These are phyloP conservation scores for Paraphaeosphaeria sporulosa DNA, from an alignment of 2,329 filamentous ascomycete species.

Conservation along the genomic window DNA sequence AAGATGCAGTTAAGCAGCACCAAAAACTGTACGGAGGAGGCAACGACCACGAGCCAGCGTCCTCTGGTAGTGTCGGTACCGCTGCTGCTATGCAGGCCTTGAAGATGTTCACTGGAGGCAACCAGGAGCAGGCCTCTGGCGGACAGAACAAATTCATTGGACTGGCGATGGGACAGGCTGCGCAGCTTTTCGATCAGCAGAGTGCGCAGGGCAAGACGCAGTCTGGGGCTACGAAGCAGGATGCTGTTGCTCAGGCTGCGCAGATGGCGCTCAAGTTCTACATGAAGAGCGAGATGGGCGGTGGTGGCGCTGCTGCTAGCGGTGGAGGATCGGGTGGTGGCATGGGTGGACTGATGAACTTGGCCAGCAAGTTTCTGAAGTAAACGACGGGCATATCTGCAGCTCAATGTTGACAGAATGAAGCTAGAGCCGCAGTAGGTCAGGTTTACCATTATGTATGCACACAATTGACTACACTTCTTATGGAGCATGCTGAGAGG, in stretches of 20 bases:
- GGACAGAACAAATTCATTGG: constrained; percentile 83
- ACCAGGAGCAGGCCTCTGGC: constrained; percentile 46
- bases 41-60: constrained; percentile 52
- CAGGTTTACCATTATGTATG: background rate
- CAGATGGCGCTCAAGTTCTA: constrained; percentile 93
- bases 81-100: constrained; percentile 83
- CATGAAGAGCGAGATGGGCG: constrained; percentile 73
- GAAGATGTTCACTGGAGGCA: constrained; percentile 75
- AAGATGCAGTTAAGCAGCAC: constrained; percentile 76
- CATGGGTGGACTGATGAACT: constrained; percentile 60
- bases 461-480: background rate
- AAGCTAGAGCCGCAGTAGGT: background rate
- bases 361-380: constrained; percentile 69
- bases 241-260: constrained; percentile 77
- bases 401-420: background rate
- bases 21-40: constrained; percentile 73
- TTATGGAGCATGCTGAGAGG: no score
- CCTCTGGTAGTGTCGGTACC: constrained; percentile 62
- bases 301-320: constrained; percentile 55
- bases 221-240: constrained; percentile 76
- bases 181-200: constrained; percentile 75
- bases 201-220: constrained; percentile 60
- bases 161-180: constrained; percentile 86
- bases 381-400: constrained; percentile 22
- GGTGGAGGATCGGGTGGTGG: constrained; percentile 52